Evolutionary conservation across 2,329 filamentous ascomycete species (phyloP).

Genomic region (Xylariales sp.): DNA sequence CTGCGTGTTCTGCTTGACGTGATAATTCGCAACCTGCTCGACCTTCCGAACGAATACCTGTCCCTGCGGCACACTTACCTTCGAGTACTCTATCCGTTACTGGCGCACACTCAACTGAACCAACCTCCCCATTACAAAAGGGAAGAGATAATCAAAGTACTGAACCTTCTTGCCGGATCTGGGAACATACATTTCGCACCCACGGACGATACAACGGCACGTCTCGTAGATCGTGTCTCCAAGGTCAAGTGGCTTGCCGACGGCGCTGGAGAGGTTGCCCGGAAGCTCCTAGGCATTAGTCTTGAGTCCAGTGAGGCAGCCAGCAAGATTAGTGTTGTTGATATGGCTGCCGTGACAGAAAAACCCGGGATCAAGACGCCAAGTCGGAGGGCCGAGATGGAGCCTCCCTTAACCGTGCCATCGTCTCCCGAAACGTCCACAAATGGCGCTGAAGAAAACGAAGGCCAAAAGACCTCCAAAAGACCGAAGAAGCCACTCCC

Average conservation of each 20-base stretch:
- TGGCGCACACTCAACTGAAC: constrained; percentile 87
- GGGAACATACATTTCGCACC: constrained; percentile 73
- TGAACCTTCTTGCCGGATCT: constrained; percentile 65
- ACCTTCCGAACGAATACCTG: constrained; percentile 78
- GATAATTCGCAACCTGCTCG: constrained; percentile 93
- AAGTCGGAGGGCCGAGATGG: constrained; percentile 49
- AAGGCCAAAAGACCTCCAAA: constrained; percentile 10
- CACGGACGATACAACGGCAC: constrained; percentile 73
- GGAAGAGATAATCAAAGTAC: constrained; percentile 73
- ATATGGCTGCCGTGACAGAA: constrained; percentile 75
- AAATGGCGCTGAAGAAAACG: constrained; percentile 11
- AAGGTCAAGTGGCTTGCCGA: constrained; percentile 65
- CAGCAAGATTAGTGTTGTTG: constrained; percentile 71
- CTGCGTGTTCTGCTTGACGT: constrained; percentile 91
- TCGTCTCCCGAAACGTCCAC: constrained; percentile 2
- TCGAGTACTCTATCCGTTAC: constrained; percentile 82
- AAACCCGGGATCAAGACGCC: constrained; percentile 80
- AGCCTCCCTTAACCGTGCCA: not conserved
- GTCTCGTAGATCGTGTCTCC: constrained; percentile 71
- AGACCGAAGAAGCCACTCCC: constrained; percentile 46
- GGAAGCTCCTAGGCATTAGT: constrained; percentile 66
- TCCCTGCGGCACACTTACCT: constrained; percentile 89
- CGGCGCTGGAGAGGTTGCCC: constrained; percentile 38
- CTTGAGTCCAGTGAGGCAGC: constrained; percentile 60
- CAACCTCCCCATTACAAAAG: constrained; percentile 88